Evolutionary conservation across 2,329 filamentous ascomycete species (phyloP), one percentile per base, ranked within the genome.

Genomic region (Hypoxylon sp.): DNA sequence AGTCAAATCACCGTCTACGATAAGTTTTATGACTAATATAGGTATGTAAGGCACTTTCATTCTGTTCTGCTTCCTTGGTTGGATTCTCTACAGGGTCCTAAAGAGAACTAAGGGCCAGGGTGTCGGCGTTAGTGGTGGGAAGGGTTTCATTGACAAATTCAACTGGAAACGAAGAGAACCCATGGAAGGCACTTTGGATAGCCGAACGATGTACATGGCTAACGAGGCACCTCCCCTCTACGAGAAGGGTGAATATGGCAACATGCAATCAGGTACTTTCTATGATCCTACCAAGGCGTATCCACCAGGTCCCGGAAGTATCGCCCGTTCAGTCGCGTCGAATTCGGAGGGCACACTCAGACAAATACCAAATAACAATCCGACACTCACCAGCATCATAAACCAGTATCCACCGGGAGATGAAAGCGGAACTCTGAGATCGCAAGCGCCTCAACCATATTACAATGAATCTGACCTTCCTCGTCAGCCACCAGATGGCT

Each of bases 11-110:
- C 9, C n/a, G 25, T 23, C 7, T 39, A 12, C 1, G 2, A 5
- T 0, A 7, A 46, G 29, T 12, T 21, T 8, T 23, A 2, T 1
- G 21, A 21, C 37, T 55, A 56, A 69, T 9, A 50, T 45, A 32
- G 53, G 0, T 8, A 32, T 54, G 0, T 8, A 9, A 83, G 84
- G 81, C 27, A 78, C 77, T 5, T 82, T 84, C 52, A 79, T 85
- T 19, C 71, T 83, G 27, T 63, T 83, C 7, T 81, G 79, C 55
- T 81, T 83, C 63, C 61, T 84, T 23, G 70, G 71, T 6, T 85
- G 82, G 82, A 74, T 84, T 23, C 71, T 81, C 4, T 84, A 80
- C 75, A 78, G 80, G n/a, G 74, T 75, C 9, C 52, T 77, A 46
- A 77, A 77, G 60, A 80, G 77, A 67, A 72, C 76, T 6, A 78